These are phyloP conservation scores for Hyphodiscus sp. DNA, from an alignment of 2,329 filamentous ascomycete genomes.

Conservation along the genomic window DNA sequence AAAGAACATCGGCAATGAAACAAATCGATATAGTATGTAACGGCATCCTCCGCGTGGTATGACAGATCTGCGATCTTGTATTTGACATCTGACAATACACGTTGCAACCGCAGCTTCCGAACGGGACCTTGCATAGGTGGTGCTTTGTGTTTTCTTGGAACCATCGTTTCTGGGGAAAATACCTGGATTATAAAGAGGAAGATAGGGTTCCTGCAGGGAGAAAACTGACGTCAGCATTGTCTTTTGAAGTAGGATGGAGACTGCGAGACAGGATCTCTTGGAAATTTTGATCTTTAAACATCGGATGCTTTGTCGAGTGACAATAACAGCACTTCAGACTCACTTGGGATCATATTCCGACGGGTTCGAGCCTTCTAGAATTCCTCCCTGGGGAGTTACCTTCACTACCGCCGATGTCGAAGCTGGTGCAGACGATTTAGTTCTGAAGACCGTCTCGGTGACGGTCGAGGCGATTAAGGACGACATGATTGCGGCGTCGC, in stretches of 20 bases:
- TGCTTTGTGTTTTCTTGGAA: background rate
- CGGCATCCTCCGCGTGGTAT: background rate
- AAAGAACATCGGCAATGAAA: background rate
- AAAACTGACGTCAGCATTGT: too few relatives aligned
- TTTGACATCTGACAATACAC: background rate
- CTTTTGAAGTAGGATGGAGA: too few relatives aligned
- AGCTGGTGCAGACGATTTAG: background rate
- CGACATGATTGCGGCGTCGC: background rate
- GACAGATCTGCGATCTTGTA: background rate
- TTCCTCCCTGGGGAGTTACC: conserved; percentile 47
- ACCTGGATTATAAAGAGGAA: conserved; percentile 66
- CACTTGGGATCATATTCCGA: conserved; percentile 49
- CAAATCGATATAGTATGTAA: background rate
- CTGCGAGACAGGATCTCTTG: too few relatives aligned
- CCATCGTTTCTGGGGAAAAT: conserved; percentile 13
- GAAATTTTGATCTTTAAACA: too few relatives aligned
- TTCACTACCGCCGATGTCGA: background rate
- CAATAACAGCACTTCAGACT: too few relatives aligned
- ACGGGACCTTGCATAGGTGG: background rate
- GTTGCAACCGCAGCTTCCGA: background rate
- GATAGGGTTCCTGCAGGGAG: conserved; percentile 45
- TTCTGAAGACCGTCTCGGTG: too few relatives aligned
- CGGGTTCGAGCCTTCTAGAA: conserved; percentile 58
- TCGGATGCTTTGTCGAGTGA: too few relatives aligned
- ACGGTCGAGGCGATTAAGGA: too few relatives aligned